Conservation (phyloP, 805 yeast species). For the Metschnikowia lunata region DNA sequence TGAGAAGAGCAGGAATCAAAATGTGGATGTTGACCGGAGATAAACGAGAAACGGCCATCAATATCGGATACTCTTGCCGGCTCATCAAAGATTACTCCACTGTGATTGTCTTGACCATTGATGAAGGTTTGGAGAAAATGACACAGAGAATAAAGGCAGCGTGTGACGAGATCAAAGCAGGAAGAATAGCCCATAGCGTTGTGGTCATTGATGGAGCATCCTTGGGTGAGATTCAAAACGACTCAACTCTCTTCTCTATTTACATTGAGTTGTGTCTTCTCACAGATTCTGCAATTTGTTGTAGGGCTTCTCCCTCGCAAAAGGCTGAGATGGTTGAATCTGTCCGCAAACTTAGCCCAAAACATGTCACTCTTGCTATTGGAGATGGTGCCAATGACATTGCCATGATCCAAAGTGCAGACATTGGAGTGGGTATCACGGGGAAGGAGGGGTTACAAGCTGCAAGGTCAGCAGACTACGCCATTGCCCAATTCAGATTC, state of each 20-base stretch:
- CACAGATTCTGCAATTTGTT: slow-evolving; percentile 87
- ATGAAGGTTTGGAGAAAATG: slow-evolving; percentile 49
- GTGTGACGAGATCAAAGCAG: slow-evolving; percentile 64
- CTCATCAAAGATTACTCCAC: slow-evolving; percentile 91
- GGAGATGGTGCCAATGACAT: slow-evolving; percentile 99
- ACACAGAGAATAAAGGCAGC: slow-evolving; percentile 70
- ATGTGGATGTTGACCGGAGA: slow-evolving; percentile 99
- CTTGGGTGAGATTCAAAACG: slow-evolving; percentile 64
- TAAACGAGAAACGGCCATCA: slow-evolving; percentile 95
- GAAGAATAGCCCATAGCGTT: slow-evolving; percentile 88
- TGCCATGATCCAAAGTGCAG: slow-evolving; percentile 99
- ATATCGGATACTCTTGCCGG: slow-evolving; percentile 92
- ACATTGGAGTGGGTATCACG: slow-evolving; percentile 94
- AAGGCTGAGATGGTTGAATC: slow-evolving; percentile 84
- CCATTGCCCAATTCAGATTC: slow-evolving; percentile 91
- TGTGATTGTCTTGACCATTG: slow-evolving; percentile 61
- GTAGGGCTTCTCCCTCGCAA: slow-evolving; percentile 96
- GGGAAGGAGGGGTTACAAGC: slow-evolving; percentile 98
- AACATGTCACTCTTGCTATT: slow-evolving; percentile 83
- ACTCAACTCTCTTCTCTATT: slow-evolving; percentile 63
- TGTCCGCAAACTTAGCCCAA: slow-evolving; percentile 65
- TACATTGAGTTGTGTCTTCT: slow-evolving; percentile 82
- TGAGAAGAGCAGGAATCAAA: slow-evolving; percentile 88
- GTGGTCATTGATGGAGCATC: slow-evolving; percentile 95
- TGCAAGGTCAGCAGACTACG: slow-evolving; percentile 89